A percentile compares a stretch with the other conserved stretches of the same genome.
phyloP scores from a whole-genome alignment of 176 grass and related monocot genomes.

The Puya raimondii region DNA sequence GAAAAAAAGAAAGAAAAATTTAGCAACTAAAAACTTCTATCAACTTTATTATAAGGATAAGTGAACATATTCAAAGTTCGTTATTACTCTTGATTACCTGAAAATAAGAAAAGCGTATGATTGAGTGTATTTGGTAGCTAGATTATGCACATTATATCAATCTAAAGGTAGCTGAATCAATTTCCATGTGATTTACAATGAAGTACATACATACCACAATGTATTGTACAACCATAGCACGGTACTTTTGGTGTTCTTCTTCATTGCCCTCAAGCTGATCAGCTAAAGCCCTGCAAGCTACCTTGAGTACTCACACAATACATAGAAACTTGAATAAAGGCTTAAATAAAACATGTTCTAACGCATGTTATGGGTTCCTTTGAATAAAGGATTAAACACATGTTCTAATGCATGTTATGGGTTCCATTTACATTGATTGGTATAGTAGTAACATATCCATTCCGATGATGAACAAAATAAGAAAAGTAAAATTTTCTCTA shows the following conservation, averaged over 20 bases:
- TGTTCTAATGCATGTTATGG: neutral
- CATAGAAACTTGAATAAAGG: neutral
- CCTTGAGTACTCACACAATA: slow-evolving; percentile 38
- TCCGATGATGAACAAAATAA: slow-evolving; percentile 2
- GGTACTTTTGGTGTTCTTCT: slow-evolving; percentile 73
- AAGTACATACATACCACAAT: slow-evolving; percentile 42
- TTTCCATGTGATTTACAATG: neutral
- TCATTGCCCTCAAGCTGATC: slow-evolving; percentile 89
- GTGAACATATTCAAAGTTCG: neutral
- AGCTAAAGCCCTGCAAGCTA: slow-evolving; percentile 72
- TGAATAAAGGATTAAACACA: neutral
- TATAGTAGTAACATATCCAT: neutral
- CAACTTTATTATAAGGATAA: neutral
- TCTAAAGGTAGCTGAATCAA: neutral
- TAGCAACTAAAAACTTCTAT: neutral
- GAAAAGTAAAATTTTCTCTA: slow-evolving; percentile 6
- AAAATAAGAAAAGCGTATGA: neutral
- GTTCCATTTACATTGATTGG: neutral
- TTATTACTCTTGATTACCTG: neutral
- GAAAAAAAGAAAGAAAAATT: neutral
- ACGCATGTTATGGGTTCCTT: neutral
- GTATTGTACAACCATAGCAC: slow-evolving; percentile 75
- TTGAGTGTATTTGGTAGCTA: neutral
- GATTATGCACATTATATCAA: neutral
- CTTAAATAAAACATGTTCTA: neutral